These are phyloP conservation scores for Gossypium schwendimanii DNA, from an alignment of 441 rosid genomes.

Conservation along the genomic window DNA sequence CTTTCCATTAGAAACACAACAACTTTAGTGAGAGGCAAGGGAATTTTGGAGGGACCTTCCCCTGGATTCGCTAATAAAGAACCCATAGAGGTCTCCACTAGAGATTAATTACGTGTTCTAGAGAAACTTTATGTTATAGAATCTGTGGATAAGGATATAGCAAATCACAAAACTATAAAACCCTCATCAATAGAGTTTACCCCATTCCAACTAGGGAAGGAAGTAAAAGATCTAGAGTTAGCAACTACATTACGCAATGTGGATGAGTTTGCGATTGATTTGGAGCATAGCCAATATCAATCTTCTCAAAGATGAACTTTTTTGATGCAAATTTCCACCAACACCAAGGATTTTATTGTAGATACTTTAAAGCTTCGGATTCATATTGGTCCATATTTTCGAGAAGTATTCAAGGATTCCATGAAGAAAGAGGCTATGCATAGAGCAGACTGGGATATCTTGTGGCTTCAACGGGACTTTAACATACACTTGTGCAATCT, in stretches of 20 bases:
- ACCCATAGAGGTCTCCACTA: too few relatives aligned
- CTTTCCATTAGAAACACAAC: too few relatives aligned
- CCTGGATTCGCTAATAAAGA: too few relatives aligned
- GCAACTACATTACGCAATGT: slow-evolving; percentile 53
- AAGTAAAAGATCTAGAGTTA: slow-evolving; percentile 66
- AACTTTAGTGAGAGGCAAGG: too few relatives aligned
- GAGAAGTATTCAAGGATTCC: slow-evolving; percentile 84
- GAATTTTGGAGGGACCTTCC: too few relatives aligned
- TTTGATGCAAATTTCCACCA: slow-evolving; percentile 67
- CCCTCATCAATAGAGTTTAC: slow-evolving; percentile 46
- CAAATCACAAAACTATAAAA: slow-evolving; percentile 30
- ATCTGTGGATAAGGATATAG: slow-evolving; percentile 46
- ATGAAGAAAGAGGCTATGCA: slow-evolving; percentile 89
- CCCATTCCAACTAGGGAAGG: slow-evolving; percentile 61
- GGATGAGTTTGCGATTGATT: slow-evolving; percentile 85
- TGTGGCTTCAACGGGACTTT: slow-evolving; percentile 92
- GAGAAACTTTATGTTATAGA: slow-evolving; percentile 61
- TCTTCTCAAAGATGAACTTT: slow-evolving; percentile 90
- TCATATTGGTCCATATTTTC: slow-evolving; percentile 73
- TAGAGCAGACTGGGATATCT: slow-evolving; percentile 87
- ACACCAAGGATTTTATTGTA: slow-evolving; percentile 76
- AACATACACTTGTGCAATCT: slow-evolving; percentile 88
- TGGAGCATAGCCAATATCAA: slow-evolving; percentile 91
- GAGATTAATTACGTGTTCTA: slow-evolving; percentile 3
- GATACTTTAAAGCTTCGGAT: slow-evolving; percentile 76